A percentile compares a stretch with the other conserved stretches of the same genome.
phyloP scores from a whole-genome alignment of 2,329 filamentous ascomycete species.

The Davidsoniella eucalypti region DNA sequence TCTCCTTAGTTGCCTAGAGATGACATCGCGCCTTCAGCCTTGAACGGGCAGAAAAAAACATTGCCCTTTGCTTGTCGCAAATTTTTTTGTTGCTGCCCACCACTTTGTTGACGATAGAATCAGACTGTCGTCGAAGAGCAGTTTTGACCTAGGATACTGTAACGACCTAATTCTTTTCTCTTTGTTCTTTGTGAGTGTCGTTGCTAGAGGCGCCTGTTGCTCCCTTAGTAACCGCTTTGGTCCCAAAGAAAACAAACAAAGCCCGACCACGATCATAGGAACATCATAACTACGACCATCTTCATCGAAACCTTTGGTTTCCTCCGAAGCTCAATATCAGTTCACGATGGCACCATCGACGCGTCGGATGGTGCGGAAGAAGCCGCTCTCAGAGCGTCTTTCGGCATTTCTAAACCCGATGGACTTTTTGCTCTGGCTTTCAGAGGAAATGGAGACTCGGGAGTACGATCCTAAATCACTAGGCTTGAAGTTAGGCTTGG shows the following conservation, averaged over 20 bases:
- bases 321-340: not conserved
- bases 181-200: too few species aligned
- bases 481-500: conserved; percentile 58
- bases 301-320: not conserved
- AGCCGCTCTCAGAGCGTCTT: conserved; percentile 66
- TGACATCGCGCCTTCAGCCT: conserved; percentile 1
- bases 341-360: conserved; percentile 7
- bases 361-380: conserved; percentile 68
- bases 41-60: not conserved
- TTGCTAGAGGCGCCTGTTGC: too few species aligned
- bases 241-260: not conserved
- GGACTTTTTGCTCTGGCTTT: conserved; percentile 81
- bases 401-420: conserved; percentile 66
- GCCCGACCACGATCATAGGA: not conserved
- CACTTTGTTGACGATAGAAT: not conserved
- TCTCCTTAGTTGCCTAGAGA: not conserved
- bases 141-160: too few species aligned
- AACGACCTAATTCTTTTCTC: too few species aligned
- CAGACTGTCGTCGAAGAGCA: too few species aligned
- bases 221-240: not conserved
- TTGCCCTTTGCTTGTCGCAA: not conserved
- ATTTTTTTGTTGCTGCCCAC: too few species aligned
- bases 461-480: conserved; percentile 77
- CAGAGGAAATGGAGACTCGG: conserved; percentile 79
- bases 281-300: not conserved